Evolutionary conservation across 345 rosid species (phyloP).

Genomic region (Rhodomyrtus tomentosa): DNA sequence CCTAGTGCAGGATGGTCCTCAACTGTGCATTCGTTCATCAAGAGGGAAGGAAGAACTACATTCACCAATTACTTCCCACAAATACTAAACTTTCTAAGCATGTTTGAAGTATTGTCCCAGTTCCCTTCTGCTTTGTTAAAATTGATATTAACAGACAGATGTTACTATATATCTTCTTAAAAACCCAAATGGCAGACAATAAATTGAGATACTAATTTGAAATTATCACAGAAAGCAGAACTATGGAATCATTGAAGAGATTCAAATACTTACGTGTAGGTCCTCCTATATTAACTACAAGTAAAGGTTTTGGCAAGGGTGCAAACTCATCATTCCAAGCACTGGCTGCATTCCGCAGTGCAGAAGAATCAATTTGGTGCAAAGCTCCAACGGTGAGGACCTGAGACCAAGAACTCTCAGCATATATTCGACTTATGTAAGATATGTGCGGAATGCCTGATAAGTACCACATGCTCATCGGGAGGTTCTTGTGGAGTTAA

Average conservation of each 20-base stretch:
- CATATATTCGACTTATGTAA: neutral
- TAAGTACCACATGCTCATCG: slow-evolving; percentile 58
- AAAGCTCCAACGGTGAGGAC: slow-evolving; percentile 82
- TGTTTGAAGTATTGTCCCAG: neutral
- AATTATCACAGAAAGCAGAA: neutral
- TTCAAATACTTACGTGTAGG: slow-evolving; percentile 52
- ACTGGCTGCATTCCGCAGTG: slow-evolving; percentile 79
- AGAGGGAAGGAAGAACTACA: neutral
- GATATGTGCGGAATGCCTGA: neutral
- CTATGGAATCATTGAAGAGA: neutral
- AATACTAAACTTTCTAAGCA: neutral
- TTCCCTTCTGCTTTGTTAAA: neutral
- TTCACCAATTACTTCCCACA: neutral
- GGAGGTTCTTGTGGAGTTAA: slow-evolving; percentile 81
- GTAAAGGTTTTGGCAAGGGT: slow-evolving; percentile 73
- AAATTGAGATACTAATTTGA: neutral
- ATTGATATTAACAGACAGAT: neutral
- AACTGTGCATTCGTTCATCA: neutral
- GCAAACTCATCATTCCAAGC: slow-evolving; percentile 94
- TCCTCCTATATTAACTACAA: slow-evolving; percentile 90
- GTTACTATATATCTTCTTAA: neutral
- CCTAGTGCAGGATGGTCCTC: neutral
- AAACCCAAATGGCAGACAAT: neutral
- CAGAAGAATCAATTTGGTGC: slow-evolving; percentile 80
- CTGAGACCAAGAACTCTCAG: slow-evolving; percentile 24